Conservation (phyloP, 768 basidiomycete species). For the Tulasnella calospora region DNA sequence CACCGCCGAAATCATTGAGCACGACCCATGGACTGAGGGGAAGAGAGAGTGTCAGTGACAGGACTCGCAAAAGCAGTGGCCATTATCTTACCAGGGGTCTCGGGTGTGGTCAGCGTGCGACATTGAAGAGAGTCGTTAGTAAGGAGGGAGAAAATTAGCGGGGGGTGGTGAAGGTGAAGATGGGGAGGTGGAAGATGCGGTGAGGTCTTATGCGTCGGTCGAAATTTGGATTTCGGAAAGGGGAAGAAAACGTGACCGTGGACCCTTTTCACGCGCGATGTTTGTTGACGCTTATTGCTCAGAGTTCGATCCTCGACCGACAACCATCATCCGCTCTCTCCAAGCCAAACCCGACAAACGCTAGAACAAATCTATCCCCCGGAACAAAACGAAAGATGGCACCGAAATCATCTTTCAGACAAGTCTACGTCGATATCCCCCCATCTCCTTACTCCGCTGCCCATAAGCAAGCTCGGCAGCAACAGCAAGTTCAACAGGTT, state of each 20-base stretch:
- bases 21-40: conserved; percentile 90
- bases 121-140: conserved; percentile 44
- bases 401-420: not conserved
- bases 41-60: not conserved
- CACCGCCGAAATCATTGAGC: conserved; percentile 96
- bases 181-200: not conserved
- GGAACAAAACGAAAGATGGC: not conserved
- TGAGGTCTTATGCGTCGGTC: conserved; percentile 14
- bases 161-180: conserved; percentile 13
- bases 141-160: conserved; percentile 2
- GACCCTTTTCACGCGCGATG: conserved; percentile 13
- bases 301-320: conserved; percentile 12
- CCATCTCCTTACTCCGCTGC: conserved; percentile 40
- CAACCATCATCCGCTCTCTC: not conserved
- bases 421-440: conserved; percentile 58
- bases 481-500: not conserved
- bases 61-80: not conserved
- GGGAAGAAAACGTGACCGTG: not conserved
- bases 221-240: conserved; percentile 8
- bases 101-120: conserved; percentile 88
- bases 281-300: conserved; percentile 18
- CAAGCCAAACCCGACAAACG: not conserved
- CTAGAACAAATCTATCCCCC: too few relatives aligned
- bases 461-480: conserved; percentile 20
- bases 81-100: conserved; percentile 73